Conservation (phyloP, 768 basidiomycete species). For the Coprinellus micaceus region DNA sequence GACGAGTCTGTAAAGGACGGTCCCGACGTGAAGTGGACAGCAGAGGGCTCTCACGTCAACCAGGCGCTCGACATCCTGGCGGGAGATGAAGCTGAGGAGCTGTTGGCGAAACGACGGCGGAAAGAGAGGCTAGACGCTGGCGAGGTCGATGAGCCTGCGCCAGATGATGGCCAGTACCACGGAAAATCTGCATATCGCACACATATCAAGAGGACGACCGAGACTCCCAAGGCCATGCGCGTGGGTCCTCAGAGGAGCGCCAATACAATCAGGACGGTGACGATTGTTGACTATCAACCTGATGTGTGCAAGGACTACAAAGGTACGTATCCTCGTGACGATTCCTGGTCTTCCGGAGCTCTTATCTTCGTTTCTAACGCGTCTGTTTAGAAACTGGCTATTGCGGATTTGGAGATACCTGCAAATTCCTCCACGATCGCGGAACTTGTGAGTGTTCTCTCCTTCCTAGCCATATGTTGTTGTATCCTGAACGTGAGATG, state of each 20-base stretch:
- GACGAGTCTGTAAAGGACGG: slow-evolving; percentile 56
- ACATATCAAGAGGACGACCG: slow-evolving; percentile 78
- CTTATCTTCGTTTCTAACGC: slow-evolving; percentile 2
- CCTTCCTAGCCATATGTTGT: slow-evolving; percentile 7
- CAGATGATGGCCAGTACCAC: slow-evolving; percentile 83
- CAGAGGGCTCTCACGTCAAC: slow-evolving; percentile 70
- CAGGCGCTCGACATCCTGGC: slow-evolving; percentile 71
- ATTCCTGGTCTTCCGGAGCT: slow-evolving; percentile 2
- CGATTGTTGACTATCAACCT: slow-evolving; percentile 95
- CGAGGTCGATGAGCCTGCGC: slow-evolving; percentile 55
- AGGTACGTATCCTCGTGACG: slow-evolving; percentile 50
- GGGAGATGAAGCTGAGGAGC: slow-evolving; percentile 77
- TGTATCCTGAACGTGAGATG: not conserved
- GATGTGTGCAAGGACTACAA: slow-evolving; percentile 99
- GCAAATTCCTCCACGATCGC: slow-evolving; percentile 98
- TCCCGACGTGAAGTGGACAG: slow-evolving; percentile 75
- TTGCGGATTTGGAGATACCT: slow-evolving; percentile 98
- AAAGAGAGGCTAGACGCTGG: slow-evolving; percentile 50
- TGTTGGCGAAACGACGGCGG: slow-evolving; percentile 65
- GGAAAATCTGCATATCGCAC: slow-evolving; percentile 80
- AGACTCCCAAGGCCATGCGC: slow-evolving; percentile 85
- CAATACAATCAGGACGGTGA: slow-evolving; percentile 89
- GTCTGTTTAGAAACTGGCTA: slow-evolving; percentile 82
- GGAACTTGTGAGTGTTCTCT: slow-evolving; percentile 73
- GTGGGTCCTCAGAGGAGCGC: slow-evolving; percentile 74